These are phyloP conservation scores for Amoebophrya sp. DNA, from an alignment of 169 alveolate genomes.

Conservation along the genomic window DNA sequence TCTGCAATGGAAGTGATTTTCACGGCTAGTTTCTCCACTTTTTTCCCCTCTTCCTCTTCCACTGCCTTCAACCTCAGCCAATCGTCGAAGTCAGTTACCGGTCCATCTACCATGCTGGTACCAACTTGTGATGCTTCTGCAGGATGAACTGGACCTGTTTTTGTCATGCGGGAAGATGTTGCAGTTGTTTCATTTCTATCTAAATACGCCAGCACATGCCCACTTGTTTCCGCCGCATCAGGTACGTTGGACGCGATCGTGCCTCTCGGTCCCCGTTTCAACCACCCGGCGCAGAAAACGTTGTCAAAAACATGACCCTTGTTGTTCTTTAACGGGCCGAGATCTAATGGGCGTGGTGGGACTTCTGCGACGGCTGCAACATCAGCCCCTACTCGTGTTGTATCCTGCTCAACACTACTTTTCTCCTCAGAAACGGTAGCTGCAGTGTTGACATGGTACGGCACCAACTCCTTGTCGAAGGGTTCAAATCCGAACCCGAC, in stretches of 20 bases:
- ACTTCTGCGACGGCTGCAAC: too few relatives aligned
- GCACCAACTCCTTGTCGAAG: neutral
- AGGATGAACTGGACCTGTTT: neutral
- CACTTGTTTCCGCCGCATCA: conserved; percentile 40
- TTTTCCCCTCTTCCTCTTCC: conserved; percentile 26
- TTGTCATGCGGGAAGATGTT: neutral
- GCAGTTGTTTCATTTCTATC: neutral
- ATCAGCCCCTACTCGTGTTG: too few relatives aligned
- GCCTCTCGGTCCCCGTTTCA: conserved; percentile 52
- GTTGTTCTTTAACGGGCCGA: neutral
- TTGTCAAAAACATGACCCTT: neutral
- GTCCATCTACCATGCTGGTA: too few relatives aligned
- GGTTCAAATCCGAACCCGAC: neutral
- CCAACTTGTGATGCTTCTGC: neutral
- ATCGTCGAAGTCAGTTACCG: neutral
- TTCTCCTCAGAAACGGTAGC: too few relatives aligned
- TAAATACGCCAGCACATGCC: neutral
- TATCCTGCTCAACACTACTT: too few relatives aligned
- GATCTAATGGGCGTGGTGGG: too few relatives aligned
- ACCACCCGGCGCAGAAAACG: conserved; percentile 45
- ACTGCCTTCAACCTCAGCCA: neutral
- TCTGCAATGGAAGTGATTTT: conserved; percentile 38
- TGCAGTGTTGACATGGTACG: too few relatives aligned
- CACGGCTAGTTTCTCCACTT: conserved; percentile 8
- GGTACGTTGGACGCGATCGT: conserved; percentile 46